Conservation (phyloP, 2,329 filamentous ascomycete genomes). For the Talaromyces albobiverticillius region DNA sequence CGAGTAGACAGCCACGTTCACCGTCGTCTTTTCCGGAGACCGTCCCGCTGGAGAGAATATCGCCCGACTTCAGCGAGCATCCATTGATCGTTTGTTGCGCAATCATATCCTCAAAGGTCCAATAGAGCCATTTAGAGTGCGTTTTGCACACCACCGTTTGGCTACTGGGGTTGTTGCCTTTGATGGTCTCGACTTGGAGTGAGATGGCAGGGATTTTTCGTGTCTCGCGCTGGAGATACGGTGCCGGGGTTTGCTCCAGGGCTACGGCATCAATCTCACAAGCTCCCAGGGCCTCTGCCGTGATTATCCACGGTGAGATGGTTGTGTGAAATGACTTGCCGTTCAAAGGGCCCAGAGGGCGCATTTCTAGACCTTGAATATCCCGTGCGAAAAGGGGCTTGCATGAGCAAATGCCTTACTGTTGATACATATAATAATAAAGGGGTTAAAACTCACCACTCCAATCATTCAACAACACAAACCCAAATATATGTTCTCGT, state of each 20-base stretch:
- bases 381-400: constrained; percentile 34
- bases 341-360: constrained; percentile 59
- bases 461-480: constrained; percentile 64
- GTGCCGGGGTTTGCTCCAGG: constrained; percentile 20
- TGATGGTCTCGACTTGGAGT: neutral
- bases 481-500: constrained; percentile 60
- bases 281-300: constrained; percentile 53
- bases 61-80: constrained; percentile 27
- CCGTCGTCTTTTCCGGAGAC: constrained; percentile 9
- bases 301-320: constrained; percentile 62
- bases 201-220: constrained; percentile 22
- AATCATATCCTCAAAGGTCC: constrained; percentile 27
- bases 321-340: constrained; percentile 59
- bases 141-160: constrained; percentile 6
- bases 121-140: constrained; percentile 15
- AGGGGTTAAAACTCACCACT: neutral
- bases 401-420: no score
- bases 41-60: constrained; percentile 31
- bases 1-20: no score
- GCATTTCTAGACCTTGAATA: constrained; percentile 61
- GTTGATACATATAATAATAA: no score
- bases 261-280: neutral
- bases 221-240: constrained; percentile 19
- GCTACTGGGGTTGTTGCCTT: constrained; percentile 18
- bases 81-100: constrained; percentile 29